A percentile compares a stretch with the other conserved stretches of the same genome.
These are phyloP conservation scores for Inga laurina DNA, from an alignment of 306 rosid species.

Conservation along the genomic window DNA sequence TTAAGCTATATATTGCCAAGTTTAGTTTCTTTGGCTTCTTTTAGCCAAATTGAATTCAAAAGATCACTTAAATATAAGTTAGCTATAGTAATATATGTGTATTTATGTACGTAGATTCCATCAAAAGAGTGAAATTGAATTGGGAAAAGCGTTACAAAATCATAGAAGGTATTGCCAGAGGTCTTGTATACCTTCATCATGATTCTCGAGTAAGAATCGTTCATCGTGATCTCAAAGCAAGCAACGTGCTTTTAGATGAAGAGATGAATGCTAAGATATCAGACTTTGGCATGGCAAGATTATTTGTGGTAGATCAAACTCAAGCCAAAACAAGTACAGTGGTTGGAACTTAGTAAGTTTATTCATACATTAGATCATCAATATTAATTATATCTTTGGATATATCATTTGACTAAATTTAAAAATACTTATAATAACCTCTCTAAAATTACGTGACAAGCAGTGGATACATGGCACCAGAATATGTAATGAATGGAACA, in stretches of 20 bases:
- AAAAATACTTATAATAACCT: not conserved
- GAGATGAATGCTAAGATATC: not conserved
- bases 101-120: not conserved
- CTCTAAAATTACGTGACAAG: not conserved
- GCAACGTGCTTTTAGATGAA: not conserved
- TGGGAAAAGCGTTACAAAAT: not conserved
- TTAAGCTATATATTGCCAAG: not conserved
- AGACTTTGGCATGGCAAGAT: not conserved
- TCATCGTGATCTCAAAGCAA: slow-evolving; percentile 1
- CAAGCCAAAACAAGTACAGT: not conserved
- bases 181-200: not conserved
- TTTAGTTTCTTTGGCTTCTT: not conserved
- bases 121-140: not conserved
- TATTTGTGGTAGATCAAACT: not conserved
- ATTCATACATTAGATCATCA: too few species aligned
- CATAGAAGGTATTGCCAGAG: not conserved
- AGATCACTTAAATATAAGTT: not conserved
- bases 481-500: not conserved
- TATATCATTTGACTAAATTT: not conserved
- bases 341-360: not conserved
- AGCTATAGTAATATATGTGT: too few species aligned
- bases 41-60: too few species aligned
- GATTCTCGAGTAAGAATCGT: not conserved
- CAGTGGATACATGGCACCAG: not conserved
- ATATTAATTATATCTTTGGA: not conserved